Base-by-base conservation (phyloP, 106 monocot species). In the Agapanthus africanus region DNA sequence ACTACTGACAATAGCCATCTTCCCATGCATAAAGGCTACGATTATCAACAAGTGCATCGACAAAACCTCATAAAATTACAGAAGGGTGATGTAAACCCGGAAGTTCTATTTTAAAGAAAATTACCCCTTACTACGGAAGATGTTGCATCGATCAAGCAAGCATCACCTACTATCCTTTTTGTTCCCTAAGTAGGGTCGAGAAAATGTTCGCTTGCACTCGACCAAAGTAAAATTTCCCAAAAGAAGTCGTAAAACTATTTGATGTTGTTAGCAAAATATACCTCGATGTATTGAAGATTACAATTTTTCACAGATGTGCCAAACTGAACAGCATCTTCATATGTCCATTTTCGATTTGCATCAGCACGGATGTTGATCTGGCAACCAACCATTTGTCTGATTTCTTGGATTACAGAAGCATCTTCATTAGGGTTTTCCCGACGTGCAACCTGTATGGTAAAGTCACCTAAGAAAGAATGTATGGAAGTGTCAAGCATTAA, bases 271-370 rank as follows among this genome's bases (percentile, higher is more conserved):
- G 27, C 18, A 70, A 14, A 37, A 63, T 22, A 77, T 87, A 95
- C 95, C 88, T 95, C 95, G 70, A 95, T 88, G 54, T 91, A 95
- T 72, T 91, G 83, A 39, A 95, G 68, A 36, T 68, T 39, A 63
- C 70, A 83, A 66, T 65, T 33, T 74, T 86, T 88, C n/a, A 86
- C 80, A 47, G 46, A 67, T 61, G 59, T 78, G 46, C 83, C 91
- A 86, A 95, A 95, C 46, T 78, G 71, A 44, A 91, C 25, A 54
- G 95, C 95, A 49, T 91, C 51, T 69, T 83, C 78, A 77, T 86
- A 91, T 69, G 81, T 74, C 95, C 95, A 95, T 42, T 67, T 91
- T 56, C 80, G 72, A 79, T 95, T 95, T 64, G 95, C 95, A 91
- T 95, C 95, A 49, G 74, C 95, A 54, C 95, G 88, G 54, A 95